Evolutionary conservation across 306 rosid genomes (phyloP).

Genomic region (Arachis hypogaea): DNA sequence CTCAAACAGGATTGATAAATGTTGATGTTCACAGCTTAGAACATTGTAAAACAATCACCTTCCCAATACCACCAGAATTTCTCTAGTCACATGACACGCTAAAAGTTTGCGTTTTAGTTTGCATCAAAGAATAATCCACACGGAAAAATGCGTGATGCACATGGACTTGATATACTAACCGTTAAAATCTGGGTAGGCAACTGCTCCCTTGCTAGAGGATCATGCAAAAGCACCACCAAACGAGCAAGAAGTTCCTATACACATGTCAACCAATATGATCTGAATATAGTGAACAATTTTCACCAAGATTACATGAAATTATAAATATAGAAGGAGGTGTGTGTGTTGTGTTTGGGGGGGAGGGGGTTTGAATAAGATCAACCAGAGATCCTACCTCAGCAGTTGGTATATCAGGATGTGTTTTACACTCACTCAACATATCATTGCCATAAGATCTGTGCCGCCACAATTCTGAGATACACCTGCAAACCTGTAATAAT

Average conservation of each 20-base stretch:
- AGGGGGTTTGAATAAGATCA: not conserved
- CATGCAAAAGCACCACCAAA: conserved; percentile 88
- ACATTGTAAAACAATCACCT: conserved; percentile 22
- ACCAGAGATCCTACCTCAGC: conserved; percentile 61
- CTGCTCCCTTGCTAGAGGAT: conserved; percentile 93
- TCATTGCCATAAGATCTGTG: conserved; percentile 64
- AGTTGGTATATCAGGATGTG: conserved; percentile 74
- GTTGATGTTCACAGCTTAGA: conserved; percentile 4
- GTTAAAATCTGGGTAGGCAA: conserved; percentile 87
- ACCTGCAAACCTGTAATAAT: conserved; percentile 86
- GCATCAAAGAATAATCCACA: conserved; percentile 27
- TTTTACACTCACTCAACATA: conserved; percentile 79
- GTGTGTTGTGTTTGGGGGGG: too few relatives aligned
- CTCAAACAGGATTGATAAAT: conserved; percentile 14
- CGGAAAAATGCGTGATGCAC: not conserved
- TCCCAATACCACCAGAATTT: conserved; percentile 3
- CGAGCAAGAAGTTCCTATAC: conserved; percentile 92
- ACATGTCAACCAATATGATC: conserved; percentile 42
- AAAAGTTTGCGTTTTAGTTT: conserved; percentile 17
- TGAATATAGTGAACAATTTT: conserved; percentile 27
- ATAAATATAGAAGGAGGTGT: not conserved
- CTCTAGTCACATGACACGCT: conserved; percentile 16
- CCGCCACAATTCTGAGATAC: conserved; percentile 91
- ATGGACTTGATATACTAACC: conserved; percentile 51
- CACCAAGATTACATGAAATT: conserved; percentile 11